These are phyloP conservation scores for Hanseniaspora uvarum DNA, from an alignment of 1,139 yeast species.

Conservation along the genomic window DNA sequence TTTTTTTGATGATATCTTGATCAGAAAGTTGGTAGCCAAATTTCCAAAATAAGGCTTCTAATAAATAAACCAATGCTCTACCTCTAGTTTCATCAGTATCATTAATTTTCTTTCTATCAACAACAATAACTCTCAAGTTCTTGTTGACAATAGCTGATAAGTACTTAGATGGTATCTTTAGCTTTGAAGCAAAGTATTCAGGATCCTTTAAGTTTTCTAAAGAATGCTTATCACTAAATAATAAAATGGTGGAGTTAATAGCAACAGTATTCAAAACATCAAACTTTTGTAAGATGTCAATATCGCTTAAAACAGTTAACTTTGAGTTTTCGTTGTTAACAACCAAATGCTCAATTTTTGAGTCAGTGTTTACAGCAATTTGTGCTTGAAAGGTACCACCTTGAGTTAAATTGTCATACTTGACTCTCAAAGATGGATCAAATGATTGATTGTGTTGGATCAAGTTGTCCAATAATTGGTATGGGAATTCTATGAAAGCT, in stretches of 20 bases:
- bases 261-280: constrained; percentile 53
- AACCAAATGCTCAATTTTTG: constrained; percentile 23
- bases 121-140: constrained; percentile 41
- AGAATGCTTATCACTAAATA: constrained; percentile 3
- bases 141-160: constrained; percentile 48
- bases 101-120: constrained; percentile 49
- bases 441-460: constrained; percentile 14
- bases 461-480: constrained; percentile 12
- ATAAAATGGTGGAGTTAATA: not conserved
- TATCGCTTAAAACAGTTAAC: constrained; percentile 53
- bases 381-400: constrained; percentile 83
- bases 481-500: constrained; percentile 5
- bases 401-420: constrained; percentile 56
- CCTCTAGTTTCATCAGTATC: constrained; percentile 67
- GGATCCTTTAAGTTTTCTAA: constrained; percentile 22
- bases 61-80: constrained; percentile 61
- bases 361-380: constrained; percentile 34
- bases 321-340: constrained; percentile 48
- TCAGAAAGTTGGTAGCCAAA: constrained; percentile 46
- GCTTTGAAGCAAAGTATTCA: constrained; percentile 38
- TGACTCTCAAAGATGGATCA: constrained; percentile 41
- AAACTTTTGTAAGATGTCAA: constrained; percentile 42
- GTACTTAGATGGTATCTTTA: constrained; percentile 40
- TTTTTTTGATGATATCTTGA: constrained; percentile 64
- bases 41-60: constrained; percentile 75